Evolutionary conservation across 1,284 basidiomycete species (phyloP).

Genomic region (Sphaerobolus stellatus): DNA sequence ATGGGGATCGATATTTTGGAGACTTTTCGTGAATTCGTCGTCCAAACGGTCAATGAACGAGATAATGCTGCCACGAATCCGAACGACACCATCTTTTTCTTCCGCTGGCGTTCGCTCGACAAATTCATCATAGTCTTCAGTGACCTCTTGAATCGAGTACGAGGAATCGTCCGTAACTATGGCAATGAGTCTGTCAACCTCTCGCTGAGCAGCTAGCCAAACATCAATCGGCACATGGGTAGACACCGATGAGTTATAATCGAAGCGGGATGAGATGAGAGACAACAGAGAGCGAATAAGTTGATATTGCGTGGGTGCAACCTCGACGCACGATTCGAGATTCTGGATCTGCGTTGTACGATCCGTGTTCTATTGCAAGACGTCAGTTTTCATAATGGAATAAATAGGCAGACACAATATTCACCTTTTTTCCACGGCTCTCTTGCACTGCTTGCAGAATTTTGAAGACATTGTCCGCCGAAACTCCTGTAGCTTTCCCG

Average conservation of each 20-base stretch:
- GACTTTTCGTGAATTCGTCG: conserved; percentile 96
- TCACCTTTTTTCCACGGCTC: conserved; percentile 92
- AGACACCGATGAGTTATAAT: conserved; percentile 89
- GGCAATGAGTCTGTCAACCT: conserved; percentile 85
- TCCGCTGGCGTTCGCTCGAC: conserved; percentile 80
- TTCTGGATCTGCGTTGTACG: conserved; percentile 92
- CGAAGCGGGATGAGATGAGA: conserved; percentile 92
- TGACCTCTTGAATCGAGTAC: conserved; percentile 86
- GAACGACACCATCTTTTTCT: conserved; percentile 67
- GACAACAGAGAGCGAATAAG: conserved; percentile 93
- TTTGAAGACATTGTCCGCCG: conserved; percentile 91
- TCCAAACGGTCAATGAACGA: conserved; percentile 95
- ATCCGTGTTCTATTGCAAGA: conserved; percentile 80
- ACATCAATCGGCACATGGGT: conserved; percentile 91
- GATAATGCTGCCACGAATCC: conserved; percentile 89
- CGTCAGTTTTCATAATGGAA: neutral
- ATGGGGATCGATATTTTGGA: conserved; percentile 99
- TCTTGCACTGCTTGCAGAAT: conserved; percentile 90
- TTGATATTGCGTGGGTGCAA: conserved; percentile 88
- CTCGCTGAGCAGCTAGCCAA: conserved; percentile 85
- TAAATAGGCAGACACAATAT: conserved; percentile 13
- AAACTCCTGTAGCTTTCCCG: conserved; percentile 82
- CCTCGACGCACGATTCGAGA: conserved; percentile 84
- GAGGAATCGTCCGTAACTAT: conserved; percentile 69
- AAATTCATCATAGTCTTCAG: conserved; percentile 92